Base-by-base conservation (phyloP, 2,329 filamentous ascomycete genomes). In the Acephala macrosclerotiorum region DNA sequence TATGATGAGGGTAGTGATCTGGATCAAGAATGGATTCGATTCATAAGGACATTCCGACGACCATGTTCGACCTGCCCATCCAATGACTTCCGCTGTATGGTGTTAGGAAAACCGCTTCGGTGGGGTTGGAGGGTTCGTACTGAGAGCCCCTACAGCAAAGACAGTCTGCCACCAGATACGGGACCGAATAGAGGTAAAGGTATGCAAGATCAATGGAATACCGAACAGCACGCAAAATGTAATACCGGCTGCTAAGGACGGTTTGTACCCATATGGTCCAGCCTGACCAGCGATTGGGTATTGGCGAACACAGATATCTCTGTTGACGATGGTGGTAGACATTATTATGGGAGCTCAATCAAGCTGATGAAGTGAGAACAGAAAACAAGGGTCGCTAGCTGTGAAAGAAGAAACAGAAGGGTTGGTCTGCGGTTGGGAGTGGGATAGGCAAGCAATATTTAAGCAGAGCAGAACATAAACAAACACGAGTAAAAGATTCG, bases 81-180 rank as follows among this genome's bases (percentile, higher is more conserved):
- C 79, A 14, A 80, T 71, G 2, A 77, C 67, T 61, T 81, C 74
- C 58, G 58, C 66, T 57, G 68, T 70, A 45, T 72, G 72, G 60
- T 36, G 74, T 77, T 73, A 76, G 72, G 40, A 58, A 66, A 66
- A 29, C 66, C 11, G 2, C 36, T 25, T 64, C 22, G 62, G 63
- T 35, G 64, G 35, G 40, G 74, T 14, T 2, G 53, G 47, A 72
- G 69, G 45, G 63, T 70, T 81, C 35, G 35, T 60, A 62, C 64
- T 51, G 14, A 66, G 26, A 14, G 80, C 81, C 0, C 83, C 84
- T 0, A 83, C 66, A 9, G 81, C 68, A 61, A 86, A 82, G 0
- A 81, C 76, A 0, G 79, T 72, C 63, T 83, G 83, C 71, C 84
- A 87, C 79, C 82, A 85, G 12, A 79, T 80, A 38, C 79, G 76